Conservation (phyloP, 75 land plant species). For the Adiantum capillusveneris region DNA sequence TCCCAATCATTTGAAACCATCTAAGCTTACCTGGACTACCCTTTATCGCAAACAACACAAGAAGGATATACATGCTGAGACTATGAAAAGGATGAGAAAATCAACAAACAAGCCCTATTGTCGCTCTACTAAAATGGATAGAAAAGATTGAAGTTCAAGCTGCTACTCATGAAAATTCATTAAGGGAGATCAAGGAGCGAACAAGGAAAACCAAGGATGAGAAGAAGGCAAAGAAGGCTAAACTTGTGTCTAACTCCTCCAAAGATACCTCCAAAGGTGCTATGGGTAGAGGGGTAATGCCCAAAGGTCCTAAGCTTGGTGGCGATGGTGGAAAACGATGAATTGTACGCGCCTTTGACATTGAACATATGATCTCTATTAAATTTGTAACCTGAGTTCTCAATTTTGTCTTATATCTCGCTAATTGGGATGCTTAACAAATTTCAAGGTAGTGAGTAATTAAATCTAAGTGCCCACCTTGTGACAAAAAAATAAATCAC, state of each 20-base stretch:
- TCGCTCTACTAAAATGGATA: constrained; percentile 58
- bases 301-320: constrained; percentile 58
- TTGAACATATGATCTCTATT: too few species aligned
- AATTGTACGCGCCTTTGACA: too few species aligned
- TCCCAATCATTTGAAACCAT: constrained; percentile 61
- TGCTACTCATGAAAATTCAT: constrained; percentile 81
- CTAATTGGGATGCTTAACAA: too few species aligned
- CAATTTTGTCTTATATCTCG: too few species aligned
- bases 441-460: too few species aligned
- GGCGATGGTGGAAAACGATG: constrained; percentile 68
- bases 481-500: too few species aligned
- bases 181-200: constrained; percentile 77
- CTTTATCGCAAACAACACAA: constrained; percentile 75
- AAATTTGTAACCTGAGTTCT: too few species aligned
- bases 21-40: constrained; percentile 70
- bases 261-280: constrained; percentile 32
- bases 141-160: constrained; percentile 82
- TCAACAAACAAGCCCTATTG: constrained; percentile 67
- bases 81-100: constrained; percentile 69
- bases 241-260: constrained; percentile 38
- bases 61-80: constrained; percentile 66
- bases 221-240: constrained; percentile 81
- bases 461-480: too few species aligned
- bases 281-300: constrained; percentile 34
- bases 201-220: constrained; percentile 80